Percentiles rank a stretch among this genome's conserved stretches.
Evolutionary conservation across 164 flowering plant genomes (phyloP).

Genomic region (Saururus chinensis): DNA sequence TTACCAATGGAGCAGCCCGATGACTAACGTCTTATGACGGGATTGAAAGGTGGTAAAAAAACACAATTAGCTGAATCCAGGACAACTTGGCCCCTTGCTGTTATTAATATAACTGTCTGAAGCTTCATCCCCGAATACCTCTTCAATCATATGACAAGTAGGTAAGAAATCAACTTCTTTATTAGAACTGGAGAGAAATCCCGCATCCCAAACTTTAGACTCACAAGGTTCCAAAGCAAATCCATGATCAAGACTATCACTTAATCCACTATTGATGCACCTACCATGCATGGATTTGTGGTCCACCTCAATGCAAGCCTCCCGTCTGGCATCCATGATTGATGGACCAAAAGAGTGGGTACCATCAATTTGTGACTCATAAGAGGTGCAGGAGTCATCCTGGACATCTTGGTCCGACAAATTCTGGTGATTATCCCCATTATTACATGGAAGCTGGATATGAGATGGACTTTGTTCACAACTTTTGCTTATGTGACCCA

Average conservation of each 20-base stretch:
- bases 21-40: neutral
- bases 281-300: constrained; percentile 10
- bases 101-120: constrained; percentile 9
- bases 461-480: neutral
- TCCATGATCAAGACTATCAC: constrained; percentile 11
- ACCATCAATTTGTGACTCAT: constrained; percentile 14
- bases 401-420: constrained; percentile 20
- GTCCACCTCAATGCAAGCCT: constrained; percentile 4
- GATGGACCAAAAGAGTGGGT: constrained; percentile 5
- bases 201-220: constrained; percentile 38
- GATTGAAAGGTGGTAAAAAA: neutral
- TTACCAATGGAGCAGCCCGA: neutral
- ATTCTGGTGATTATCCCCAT: neutral
- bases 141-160: constrained; percentile 53
- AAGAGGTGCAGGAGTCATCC: constrained; percentile 39
- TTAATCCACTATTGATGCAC: neutral
- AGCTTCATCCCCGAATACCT: constrained; percentile 49
- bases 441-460: neutral
- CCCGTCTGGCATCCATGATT: constrained; percentile 14
- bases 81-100: constrained; percentile 9
- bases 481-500: neutral
- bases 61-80: constrained; percentile 13
- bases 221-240: constrained; percentile 30
- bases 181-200: constrained; percentile 20
- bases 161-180: constrained; percentile 41